These are phyloP conservation scores for Alternaria sp. DNA, from an alignment of 2,329 filamentous ascomycete genomes.

Conservation along the genomic window DNA sequence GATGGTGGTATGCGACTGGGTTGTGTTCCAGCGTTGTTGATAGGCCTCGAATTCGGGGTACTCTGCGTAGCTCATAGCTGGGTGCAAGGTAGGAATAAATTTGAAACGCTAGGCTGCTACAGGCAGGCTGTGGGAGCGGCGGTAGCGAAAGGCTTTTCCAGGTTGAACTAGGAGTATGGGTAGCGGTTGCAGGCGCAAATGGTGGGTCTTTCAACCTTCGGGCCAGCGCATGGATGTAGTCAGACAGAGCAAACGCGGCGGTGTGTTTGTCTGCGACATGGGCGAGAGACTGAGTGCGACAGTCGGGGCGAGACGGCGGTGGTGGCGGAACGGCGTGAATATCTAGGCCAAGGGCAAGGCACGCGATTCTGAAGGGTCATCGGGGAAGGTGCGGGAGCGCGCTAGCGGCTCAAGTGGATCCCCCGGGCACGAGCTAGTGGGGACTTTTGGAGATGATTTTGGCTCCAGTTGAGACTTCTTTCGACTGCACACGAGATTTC, in stretches of 20 bases:
- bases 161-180: conserved; percentile 12
- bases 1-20: conserved; percentile 16
- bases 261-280: conserved; percentile 44
- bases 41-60: conserved; percentile 25
- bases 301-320: conserved; percentile 12
- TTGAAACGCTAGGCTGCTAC: conserved; percentile 4
- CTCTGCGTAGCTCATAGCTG: conserved; percentile 31
- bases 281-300: conserved; percentile 24
- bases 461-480: neutral
- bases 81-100: conserved; percentile 14
- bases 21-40: conserved; percentile 20
- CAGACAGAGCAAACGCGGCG: conserved; percentile 37
- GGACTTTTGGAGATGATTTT: conserved; percentile 17
- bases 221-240: conserved; percentile 40
- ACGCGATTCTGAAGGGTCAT: conserved; percentile 13
- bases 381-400: conserved; percentile 21
- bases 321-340: conserved; percentile 21
- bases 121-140: conserved; percentile 1
- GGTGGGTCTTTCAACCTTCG: conserved; percentile 34
- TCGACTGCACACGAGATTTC: neutral
- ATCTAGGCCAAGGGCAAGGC: conserved; percentile 14
- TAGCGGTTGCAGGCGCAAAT: conserved; percentile 6
- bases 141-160: conserved; percentile 12
- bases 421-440: conserved; percentile 11
- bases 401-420: conserved; percentile 13